phyloP scores from a whole-genome alignment of 495 filamentous ascomycete genomes.

The Cercophora samala region DNA sequence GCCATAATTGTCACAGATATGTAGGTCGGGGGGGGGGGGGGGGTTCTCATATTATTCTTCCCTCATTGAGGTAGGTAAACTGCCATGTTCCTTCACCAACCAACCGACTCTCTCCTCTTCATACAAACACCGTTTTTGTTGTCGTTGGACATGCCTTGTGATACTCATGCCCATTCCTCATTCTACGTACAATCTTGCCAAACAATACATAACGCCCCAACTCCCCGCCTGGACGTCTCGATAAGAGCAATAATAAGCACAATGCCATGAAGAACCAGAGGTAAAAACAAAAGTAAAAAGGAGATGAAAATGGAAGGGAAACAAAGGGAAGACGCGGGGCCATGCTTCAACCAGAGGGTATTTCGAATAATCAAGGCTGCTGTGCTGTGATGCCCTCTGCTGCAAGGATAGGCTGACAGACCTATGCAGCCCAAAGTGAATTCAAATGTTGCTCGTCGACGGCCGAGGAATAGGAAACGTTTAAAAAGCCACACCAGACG shows the following conservation, averaged over 20 bases:
- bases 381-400: not conserved
- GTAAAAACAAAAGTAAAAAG: not conserved
- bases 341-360: not conserved
- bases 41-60: not conserved
- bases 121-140: not conserved
- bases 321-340: not conserved
- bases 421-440: not conserved
- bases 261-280: not conserved
- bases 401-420: not conserved
- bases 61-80: not conserved
- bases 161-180: not conserved
- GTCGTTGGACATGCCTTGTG: not conserved
- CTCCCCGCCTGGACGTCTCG: not conserved
- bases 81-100: not conserved
- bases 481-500: conserved; percentile 36
- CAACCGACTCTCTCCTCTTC: not conserved
- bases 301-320: conserved; percentile 3
- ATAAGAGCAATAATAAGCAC: not conserved
- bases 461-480: not conserved
- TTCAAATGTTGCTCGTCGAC: not conserved
- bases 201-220: not conserved
- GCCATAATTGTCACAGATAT: not conserved
- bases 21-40: too few species aligned
- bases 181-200: not conserved
- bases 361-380: not conserved